Percentiles rank a stretch among this genome's conserved stretches.
These are phyloP conservation scores for Salix suchowensis DNA, from an alignment of 345 rosid genomes.

Conservation along the genomic window DNA sequence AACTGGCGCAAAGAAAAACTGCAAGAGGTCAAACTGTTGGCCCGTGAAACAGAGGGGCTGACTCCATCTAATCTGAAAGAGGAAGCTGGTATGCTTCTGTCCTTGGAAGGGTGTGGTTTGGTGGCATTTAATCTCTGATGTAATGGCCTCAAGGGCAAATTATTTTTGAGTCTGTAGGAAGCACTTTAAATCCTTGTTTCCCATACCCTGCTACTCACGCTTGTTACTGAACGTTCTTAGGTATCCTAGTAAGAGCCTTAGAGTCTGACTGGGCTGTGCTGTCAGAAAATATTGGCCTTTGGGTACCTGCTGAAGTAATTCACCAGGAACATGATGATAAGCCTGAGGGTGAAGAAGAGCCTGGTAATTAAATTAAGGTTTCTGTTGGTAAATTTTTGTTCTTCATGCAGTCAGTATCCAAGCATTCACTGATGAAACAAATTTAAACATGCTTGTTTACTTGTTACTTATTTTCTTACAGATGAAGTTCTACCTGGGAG, in stretches of 20 bases:
- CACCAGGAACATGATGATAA: slow-evolving; percentile 82
- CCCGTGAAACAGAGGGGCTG: slow-evolving; percentile 33
- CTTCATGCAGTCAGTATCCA: not conserved
- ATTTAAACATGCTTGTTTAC: not conserved
- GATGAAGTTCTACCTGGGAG: slow-evolving; percentile 88
- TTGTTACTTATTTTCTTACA: slow-evolving; percentile 18
- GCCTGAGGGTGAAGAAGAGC: slow-evolving; percentile 70
- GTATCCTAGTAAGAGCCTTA: slow-evolving; percentile 62
- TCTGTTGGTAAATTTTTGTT: not conserved
- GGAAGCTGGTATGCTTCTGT: slow-evolving; percentile 61
- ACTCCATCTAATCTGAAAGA: slow-evolving; percentile 51
- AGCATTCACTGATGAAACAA: not conserved
- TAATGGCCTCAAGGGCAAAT: slow-evolving; percentile 6
- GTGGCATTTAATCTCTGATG: not conserved
- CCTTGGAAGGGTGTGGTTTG: slow-evolving; percentile 3
- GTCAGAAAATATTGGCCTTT: slow-evolving; percentile 80
- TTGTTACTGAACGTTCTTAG: slow-evolving; percentile 30
- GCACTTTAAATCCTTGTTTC: not conserved
- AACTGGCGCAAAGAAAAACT: slow-evolving; percentile 84
- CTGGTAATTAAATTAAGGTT: slow-evolving; percentile 43
- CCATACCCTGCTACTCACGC: slow-evolving; percentile 1
- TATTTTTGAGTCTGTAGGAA: not conserved
- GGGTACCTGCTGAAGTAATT: slow-evolving; percentile 68
- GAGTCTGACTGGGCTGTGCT: slow-evolving; percentile 73
- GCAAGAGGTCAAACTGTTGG: slow-evolving; percentile 52